Conservation (phyloP, 2,329 filamentous ascomycete genomes). For the Aspergillus pseudotamarii region DNA sequence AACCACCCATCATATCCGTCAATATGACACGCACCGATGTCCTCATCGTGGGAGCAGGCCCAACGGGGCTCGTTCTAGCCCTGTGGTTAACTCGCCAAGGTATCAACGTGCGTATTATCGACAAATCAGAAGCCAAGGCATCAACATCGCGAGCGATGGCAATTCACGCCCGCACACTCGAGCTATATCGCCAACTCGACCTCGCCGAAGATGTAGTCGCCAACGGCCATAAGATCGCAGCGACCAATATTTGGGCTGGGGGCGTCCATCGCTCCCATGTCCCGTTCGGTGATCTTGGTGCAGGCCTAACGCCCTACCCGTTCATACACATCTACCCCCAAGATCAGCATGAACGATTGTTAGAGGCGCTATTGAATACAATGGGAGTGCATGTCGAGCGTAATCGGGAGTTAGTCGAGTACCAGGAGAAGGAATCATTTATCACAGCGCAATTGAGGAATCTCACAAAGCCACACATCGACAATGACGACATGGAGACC, state of each 20-base stretch:
- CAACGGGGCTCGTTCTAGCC: constrained; percentile 48
- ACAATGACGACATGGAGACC: constrained; percentile 24
- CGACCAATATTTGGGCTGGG: constrained; percentile 41
- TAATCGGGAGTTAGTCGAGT: constrained; percentile 28
- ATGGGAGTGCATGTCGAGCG: constrained; percentile 33
- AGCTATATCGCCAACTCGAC: constrained; percentile 53
- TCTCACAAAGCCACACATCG: not conserved
- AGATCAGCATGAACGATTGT: constrained; percentile 32
- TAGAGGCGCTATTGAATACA: constrained; percentile 30
- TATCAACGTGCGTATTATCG: constrained; percentile 53
- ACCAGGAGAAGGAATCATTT: constrained; percentile 24
- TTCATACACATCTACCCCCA: constrained; percentile 32
- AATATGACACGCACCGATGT: constrained; percentile 28
- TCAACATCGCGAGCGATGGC: constrained; percentile 44
- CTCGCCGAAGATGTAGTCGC: constrained; percentile 41
- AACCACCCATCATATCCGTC: not conserved
- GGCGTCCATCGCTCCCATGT: constrained; percentile 27
- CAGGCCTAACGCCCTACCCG: constrained; percentile 33
- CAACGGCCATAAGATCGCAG: constrained; percentile 41
- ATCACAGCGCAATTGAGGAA: constrained; percentile 26
- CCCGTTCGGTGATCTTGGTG: constrained; percentile 26
- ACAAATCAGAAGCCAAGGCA: constrained; percentile 43
- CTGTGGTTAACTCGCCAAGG: constrained; percentile 51
- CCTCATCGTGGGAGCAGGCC: constrained; percentile 52
- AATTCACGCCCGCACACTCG: constrained; percentile 54